Base-by-base conservation (phyloP, 768 basidiomycete species). In the Russula lepida region DNA sequence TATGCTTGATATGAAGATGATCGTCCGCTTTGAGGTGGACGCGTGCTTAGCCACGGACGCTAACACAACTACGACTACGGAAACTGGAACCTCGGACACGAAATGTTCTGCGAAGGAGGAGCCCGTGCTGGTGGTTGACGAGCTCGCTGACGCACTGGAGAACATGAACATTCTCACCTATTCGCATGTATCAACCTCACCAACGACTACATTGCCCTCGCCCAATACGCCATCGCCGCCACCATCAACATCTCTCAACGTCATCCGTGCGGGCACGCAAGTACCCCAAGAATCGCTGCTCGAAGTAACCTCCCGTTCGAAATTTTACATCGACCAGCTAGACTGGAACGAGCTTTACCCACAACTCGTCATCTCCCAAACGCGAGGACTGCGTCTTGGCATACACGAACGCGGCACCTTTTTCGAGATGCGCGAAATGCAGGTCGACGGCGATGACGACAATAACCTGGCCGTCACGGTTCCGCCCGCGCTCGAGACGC, bases 331-430 rank as follows among this genome's bases (percentile, higher is more conserved):
- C n/a, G 66, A 70, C 1, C 33, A 47, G 4, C 74, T 75, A 60
- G 74, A 85, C 66, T 88, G 85, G 85, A 73, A 67, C 30, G 84
- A 86, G 13, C 72, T 75, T 1, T 88, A 83, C 69, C 81, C 83
- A 0, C 87, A 89, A 68, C 71, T 89, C 13, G 84, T 79, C 68
- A 78, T 90, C 57, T 87, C 88, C 6, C 84, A 85, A 68, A 89
- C 85, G 0, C 72, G 78, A 2, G 78, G 82, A 65, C 77, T 84
- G 60, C 84, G 81, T 68, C 72, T 87, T 56, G 87, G 79, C 0
- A 72, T 79, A 44, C 87, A 89, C 68, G 67, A 74, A 15, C 70
- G 75, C 3, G 88, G 88, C 1, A 71, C 43, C 1, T 89, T 89
- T 70, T 66, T 69, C 4, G 69, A 72, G 11, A 72, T 86, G 7